phyloP scores from a whole-genome alignment of 768 basidiomycete species.

The Cystofilobasidium macerans region DNA sequence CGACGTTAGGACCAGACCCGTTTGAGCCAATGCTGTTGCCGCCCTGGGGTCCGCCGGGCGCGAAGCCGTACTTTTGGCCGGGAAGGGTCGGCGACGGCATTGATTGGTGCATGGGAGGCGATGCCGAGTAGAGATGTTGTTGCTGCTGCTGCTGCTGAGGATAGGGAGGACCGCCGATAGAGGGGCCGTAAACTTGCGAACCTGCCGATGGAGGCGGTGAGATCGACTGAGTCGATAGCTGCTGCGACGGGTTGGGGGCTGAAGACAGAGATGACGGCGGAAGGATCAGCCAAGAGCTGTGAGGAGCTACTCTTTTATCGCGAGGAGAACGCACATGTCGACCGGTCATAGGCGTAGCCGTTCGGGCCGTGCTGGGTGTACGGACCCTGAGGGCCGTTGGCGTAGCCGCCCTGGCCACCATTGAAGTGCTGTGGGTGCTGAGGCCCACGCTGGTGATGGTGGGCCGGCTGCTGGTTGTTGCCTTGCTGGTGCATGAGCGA shows the following conservation, averaged over 20 bases:
- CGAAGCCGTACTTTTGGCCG: background rate
- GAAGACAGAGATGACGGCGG: background rate
- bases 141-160: background rate
- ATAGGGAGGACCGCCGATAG: background rate
- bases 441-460: constrained; percentile 13
- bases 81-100: background rate
- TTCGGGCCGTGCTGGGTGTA: background rate
- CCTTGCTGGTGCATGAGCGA: constrained; percentile 1
- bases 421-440: background rate
- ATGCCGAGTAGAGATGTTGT: background rate
- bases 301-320: too few species aligned
- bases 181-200: background rate
- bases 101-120: background rate
- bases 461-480: background rate
- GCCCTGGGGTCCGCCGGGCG: background rate
- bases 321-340: background rate
- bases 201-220: background rate
- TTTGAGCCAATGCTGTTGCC: constrained; percentile 15
- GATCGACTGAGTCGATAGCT: background rate
- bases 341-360: constrained; percentile 1
- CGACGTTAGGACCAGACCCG: background rate
- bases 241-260: background rate
- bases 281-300: background rate
- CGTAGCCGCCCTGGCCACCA: background rate
- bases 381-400: background rate